A percentile compares a stretch with the other conserved stretches of the same genome.
Evolutionary conservation across 371 early-diverging fungal genomes (phyloP).

Genomic region (Mortierella sp.): DNA sequence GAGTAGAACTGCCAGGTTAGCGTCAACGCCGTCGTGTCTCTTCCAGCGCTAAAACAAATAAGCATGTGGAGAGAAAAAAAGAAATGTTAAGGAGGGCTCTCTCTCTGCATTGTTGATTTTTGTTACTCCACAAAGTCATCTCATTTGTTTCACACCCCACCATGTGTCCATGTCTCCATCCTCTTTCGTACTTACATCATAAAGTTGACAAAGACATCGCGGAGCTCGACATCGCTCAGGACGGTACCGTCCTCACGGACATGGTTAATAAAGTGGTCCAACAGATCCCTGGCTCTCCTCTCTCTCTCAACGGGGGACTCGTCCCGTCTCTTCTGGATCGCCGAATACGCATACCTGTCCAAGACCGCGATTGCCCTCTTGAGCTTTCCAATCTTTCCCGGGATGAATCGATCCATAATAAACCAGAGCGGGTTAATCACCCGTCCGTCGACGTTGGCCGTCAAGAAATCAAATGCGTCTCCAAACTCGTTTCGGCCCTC

Average conservation of each 20-base stretch:
- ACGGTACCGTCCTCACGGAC: conserved; percentile 63
- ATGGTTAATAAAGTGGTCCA: conserved; percentile 71
- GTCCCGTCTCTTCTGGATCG: conserved; percentile 59
- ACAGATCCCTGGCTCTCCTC: conserved; percentile 60
- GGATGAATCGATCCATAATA: conserved; percentile 26
- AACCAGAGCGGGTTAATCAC: conserved; percentile 41
- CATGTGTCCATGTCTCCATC: neutral
- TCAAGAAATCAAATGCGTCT: conserved; percentile 44
- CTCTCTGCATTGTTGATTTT: neutral
- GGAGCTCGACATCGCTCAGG: conserved; percentile 57
- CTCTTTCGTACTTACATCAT: conserved; percentile 27
- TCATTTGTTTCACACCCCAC: conserved; percentile 50
- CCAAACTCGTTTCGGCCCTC: conserved; percentile 47
- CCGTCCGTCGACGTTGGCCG: conserved; percentile 33
- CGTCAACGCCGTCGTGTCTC: conserved; percentile 65
- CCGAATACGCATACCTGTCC: conserved; percentile 62
- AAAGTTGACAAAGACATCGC: conserved; percentile 50
- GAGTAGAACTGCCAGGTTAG: conserved; percentile 54
- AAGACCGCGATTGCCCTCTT: conserved; percentile 49
- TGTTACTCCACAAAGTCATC: neutral
- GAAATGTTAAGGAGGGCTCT: conserved; percentile 32
- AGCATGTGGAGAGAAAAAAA: conserved; percentile 69
- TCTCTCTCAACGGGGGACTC: conserved; percentile 59
- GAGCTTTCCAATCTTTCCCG: conserved; percentile 25
- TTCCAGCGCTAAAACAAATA: conserved; percentile 63